phyloP scores from a whole-genome alignment of 1,139 yeast species.

The Pichia sp. region DNA sequence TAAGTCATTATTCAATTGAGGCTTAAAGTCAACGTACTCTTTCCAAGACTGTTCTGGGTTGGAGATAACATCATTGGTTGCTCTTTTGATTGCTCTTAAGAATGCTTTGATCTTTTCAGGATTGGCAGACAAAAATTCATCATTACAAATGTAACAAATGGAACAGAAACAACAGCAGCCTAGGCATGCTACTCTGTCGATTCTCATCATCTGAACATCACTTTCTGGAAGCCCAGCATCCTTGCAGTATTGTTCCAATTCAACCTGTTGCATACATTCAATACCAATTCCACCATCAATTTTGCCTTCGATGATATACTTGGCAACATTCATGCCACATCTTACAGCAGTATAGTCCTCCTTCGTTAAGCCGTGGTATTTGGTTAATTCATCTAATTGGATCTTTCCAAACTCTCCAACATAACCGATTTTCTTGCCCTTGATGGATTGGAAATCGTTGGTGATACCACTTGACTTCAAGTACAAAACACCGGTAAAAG shows the following conservation, averaged over 20 bases:
- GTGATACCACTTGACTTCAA: conserved; percentile 50
- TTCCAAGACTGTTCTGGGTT: conserved; percentile 46
- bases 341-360: conserved; percentile 56
- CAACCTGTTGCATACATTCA: conserved; percentile 57
- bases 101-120: conserved; percentile 46
- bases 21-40: conserved; percentile 46
- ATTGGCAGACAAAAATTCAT: conserved; percentile 44
- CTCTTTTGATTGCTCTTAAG: conserved; percentile 46
- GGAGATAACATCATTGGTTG: conserved; percentile 45
- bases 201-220: conserved; percentile 54
- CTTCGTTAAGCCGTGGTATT: conserved; percentile 53
- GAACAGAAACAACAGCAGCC: conserved; percentile 62
- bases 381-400: conserved; percentile 53
- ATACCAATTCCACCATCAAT: conserved; percentile 59
- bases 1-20: conserved; percentile 39
- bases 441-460: conserved; percentile 46
- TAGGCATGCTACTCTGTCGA: conserved; percentile 52
- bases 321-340: conserved; percentile 60
- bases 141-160: conserved; percentile 51
- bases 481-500: conserved; percentile 53
- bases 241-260: conserved; percentile 49
- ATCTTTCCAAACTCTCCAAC: conserved; percentile 60
- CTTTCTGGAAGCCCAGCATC: conserved; percentile 41
- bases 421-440: conserved; percentile 52
- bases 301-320: conserved; percentile 49